A percentile compares a stretch with the other conserved stretches of the same genome.
Conservation (phyloP, 352 stramenopile genomes). For the Nothophytophthora sp. region DNA sequence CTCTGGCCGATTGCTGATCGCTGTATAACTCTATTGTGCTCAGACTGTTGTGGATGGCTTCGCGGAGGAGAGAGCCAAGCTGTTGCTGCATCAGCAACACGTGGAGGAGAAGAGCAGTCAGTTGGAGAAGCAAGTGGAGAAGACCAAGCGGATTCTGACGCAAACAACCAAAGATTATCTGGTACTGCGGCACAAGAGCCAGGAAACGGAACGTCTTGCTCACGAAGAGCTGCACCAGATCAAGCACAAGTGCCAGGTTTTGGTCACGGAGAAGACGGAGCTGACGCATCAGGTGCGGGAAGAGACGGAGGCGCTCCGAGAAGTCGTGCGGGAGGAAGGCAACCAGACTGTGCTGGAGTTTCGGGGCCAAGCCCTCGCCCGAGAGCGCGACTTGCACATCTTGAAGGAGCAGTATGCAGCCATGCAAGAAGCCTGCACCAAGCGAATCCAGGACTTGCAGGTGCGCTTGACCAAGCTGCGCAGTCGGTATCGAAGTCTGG, state of each 20-base stretch:
- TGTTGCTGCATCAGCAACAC: constrained; percentile 37
- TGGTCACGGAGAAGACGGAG: constrained; percentile 44
- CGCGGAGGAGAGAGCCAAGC: constrained; percentile 52
- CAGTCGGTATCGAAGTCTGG: constrained; percentile 56
- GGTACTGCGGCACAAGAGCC: constrained; percentile 65
- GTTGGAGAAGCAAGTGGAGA: constrained; percentile 51
- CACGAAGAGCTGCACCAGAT: constrained; percentile 58
- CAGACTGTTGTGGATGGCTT: constrained; percentile 59
- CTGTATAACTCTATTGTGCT: too few relatives aligned
- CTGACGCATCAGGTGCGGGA: constrained; percentile 40
- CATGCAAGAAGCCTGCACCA: constrained; percentile 68
- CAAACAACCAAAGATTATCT: constrained; percentile 82
- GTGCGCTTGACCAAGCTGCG: constrained; percentile 63
- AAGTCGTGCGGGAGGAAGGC: constrained; percentile 55
- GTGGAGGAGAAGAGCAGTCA: constrained; percentile 35
- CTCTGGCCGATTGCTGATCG: too few relatives aligned
- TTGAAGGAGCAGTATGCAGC: constrained; percentile 78
- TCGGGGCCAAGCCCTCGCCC: constrained; percentile 48
- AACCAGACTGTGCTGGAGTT: constrained; percentile 58
- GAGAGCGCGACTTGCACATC: constrained; percentile 71
- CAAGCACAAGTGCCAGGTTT: constrained; percentile 35
- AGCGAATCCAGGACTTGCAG: constrained; percentile 74
- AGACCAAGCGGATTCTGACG: constrained; percentile 57
- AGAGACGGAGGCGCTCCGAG: constrained; percentile 46
- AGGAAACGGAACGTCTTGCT: constrained; percentile 56